A percentile compares a stretch with the other conserved stretches of the same genome.
These are phyloP conservation scores for Mallotus nudiflorus DNA, from an alignment of 345 rosid species.

Conservation along the genomic window DNA sequence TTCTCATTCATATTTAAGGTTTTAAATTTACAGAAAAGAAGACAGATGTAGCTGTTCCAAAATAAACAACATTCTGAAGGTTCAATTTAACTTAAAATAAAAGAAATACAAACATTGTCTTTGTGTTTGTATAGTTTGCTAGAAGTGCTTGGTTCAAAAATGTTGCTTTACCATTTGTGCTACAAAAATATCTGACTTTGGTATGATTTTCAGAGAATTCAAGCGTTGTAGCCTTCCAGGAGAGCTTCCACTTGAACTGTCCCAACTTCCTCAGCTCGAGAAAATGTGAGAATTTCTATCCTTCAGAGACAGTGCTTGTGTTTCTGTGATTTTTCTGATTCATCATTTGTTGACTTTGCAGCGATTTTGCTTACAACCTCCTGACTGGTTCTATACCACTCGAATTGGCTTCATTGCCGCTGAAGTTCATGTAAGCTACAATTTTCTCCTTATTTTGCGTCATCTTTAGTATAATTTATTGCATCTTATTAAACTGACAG, in stretches of 20 bases:
- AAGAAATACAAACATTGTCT: no score
- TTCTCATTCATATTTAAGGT: no score
- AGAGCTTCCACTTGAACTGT: slow-evolving; percentile 51
- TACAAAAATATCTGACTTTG: not conserved
- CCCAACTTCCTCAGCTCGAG: slow-evolving; percentile 48
- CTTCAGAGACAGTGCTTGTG: no score
- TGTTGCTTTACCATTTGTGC: not conserved
- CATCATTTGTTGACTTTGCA: slow-evolving; percentile 11
- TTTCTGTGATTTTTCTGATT: no score
- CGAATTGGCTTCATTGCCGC: slow-evolving; percentile 52
- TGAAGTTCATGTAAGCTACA: slow-evolving; percentile 49
- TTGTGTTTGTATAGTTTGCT: no score
- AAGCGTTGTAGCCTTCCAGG: slow-evolving; percentile 59
- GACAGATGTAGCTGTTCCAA: no score
- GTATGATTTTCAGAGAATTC: slow-evolving; percentile 41
- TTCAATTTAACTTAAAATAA: no score
- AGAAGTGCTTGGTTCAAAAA: no score
- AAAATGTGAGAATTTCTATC: slow-evolving; percentile 39
- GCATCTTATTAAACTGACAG: not conserved
- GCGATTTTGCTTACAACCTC: slow-evolving; percentile 62
- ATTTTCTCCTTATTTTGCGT: not conserved
- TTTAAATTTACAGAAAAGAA: no score
- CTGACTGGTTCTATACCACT: slow-evolving; percentile 51
- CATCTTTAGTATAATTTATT: not conserved
- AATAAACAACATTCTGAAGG: no score